Base-by-base conservation (phyloP, 345 rosid species). In the Dipteronia sinensis region DNA sequence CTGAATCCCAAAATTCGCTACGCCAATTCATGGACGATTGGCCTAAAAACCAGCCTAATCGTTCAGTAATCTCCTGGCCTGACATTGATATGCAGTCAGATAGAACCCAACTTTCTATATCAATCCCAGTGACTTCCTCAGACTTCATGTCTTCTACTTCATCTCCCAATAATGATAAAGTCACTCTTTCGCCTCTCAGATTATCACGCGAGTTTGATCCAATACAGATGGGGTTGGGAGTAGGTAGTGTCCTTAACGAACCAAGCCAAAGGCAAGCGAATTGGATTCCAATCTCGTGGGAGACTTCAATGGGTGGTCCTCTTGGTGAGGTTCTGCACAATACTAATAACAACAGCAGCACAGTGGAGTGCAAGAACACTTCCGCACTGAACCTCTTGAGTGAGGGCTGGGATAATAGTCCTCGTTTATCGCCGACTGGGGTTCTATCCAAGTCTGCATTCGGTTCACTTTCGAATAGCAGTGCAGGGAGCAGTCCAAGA, bases 401-500 rank as follows among this genome's bases (percentile, higher is more conserved):
- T 0, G 89, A 86, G 65, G 88, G 88, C 63, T 87, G 95, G 91
- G 92, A 88, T 11, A 74, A 64, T 25, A 90, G 91, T 75, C 86
- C 89, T 44, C 82, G 80, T 65, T 1, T 85, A 20, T 93, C 98
- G 12, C 97, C 97, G 0, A 91, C 90, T 0, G 98, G 97, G 1
- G 98, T 96, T n/a, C 67, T 94, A 63, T 97, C 90, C 64, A 96
- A 89, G 84, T 78, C 91, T 13, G 74, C 90, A 3, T 90, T 92
- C 47, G 91, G 83, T 29, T 89, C 97, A 0, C 82, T 92, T 67
- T 94, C 99, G 1, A 94, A 92, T 78, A 91, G 94, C 81, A 94
- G 99, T 71, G 90, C 93, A 0, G 98, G 92, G 47, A 92, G 97
- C 82, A 96, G 97, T 80, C 90, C 93, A 2, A 82, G 86, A 58